Evolutionary conservation across 345 rosid genomes (phyloP).

Genomic region (Dipteronia sinensis): DNA sequence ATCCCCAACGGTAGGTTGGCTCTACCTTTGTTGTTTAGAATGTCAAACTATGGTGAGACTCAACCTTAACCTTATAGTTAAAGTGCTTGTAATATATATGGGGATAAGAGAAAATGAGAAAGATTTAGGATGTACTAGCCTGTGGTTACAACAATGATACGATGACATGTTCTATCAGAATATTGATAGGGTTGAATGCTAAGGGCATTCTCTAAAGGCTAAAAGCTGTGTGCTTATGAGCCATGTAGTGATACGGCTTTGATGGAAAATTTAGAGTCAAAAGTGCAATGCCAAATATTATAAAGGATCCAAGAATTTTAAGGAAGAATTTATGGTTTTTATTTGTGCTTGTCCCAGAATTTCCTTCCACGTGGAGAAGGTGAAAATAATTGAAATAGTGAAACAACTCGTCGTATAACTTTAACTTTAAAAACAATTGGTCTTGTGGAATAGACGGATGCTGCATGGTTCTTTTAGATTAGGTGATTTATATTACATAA

Average conservation of each 20-base stretch:
- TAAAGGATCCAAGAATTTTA: too few relatives aligned
- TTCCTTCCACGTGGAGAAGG: not conserved
- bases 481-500: not conserved
- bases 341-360: not conserved
- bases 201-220: not conserved
- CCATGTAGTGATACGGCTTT: not conserved
- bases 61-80: too few relatives aligned
- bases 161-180: not conserved
- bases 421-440: not conserved
- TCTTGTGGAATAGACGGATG: not conserved
- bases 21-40: too few relatives aligned
- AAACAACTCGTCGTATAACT: not conserved
- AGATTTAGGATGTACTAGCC: not conserved
- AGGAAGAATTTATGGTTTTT: not conserved
- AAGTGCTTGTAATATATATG: not conserved
- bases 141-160: not conserved
- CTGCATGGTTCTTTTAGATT: not conserved
- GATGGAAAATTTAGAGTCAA: not conserved
- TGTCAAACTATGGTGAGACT: too few relatives aligned
- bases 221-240: not conserved
- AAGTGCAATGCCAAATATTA: too few relatives aligned
- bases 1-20: too few relatives aligned
- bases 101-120: constrained; percentile 1
- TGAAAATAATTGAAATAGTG: not conserved
- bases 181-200: not conserved